Conservation (phyloP, 305 asterid genomes). For the Rubia occidens region DNA sequence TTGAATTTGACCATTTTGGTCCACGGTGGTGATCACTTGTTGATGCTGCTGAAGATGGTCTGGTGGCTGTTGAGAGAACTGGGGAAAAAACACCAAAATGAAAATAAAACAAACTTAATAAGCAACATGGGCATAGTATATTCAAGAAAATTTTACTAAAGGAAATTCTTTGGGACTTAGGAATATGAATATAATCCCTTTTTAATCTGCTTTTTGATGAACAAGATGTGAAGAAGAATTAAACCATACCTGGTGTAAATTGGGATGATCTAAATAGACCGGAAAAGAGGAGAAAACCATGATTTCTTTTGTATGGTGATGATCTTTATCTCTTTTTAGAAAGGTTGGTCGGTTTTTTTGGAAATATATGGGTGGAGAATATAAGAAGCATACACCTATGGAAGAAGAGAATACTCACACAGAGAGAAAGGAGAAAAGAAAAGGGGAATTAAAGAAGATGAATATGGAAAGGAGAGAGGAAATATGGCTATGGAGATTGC, state of each 20-base stretch:
- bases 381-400: constrained; percentile 10
- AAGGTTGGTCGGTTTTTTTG: constrained; percentile 20
- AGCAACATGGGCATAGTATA: constrained; percentile 9
- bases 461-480: constrained; percentile 9
- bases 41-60: constrained; percentile 20
- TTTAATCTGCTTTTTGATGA: constrained; percentile 17
- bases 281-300: constrained; percentile 29
- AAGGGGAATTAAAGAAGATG: constrained; percentile 11
- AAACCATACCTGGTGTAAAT: constrained; percentile 28
- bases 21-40: neutral
- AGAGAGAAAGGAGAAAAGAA: constrained; percentile 11
- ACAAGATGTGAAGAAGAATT: constrained; percentile 10
- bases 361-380: constrained; percentile 25
- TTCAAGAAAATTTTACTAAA: constrained; percentile 23
- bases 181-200: constrained; percentile 25
- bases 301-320: constrained; percentile 13
- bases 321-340: constrained; percentile 19
- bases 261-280: constrained; percentile 31
- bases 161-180: constrained; percentile 22
- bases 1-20: constrained; percentile 4
- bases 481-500: constrained; percentile 2
- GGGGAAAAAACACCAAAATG: neutral
- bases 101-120: neutral
- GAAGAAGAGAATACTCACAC: constrained; percentile 16
- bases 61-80: constrained; percentile 23